Percentiles rank a stretch among this genome's conserved stretches.
These are phyloP conservation scores for Breviolum minutum DNA, from an alignment of 73 alveolate species.

Conservation along the genomic window DNA sequence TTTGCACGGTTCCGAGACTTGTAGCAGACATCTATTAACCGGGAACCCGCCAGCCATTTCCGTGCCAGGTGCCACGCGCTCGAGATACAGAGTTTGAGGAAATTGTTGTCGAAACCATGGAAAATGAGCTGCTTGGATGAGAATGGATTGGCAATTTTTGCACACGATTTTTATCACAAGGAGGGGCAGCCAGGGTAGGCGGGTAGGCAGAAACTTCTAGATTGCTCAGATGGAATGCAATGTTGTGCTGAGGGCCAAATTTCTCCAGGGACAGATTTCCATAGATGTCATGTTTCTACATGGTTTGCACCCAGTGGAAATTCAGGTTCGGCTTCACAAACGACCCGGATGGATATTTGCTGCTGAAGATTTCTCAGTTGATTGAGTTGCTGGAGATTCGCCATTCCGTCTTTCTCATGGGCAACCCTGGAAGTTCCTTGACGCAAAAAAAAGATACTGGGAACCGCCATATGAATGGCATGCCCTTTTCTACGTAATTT, in stretches of 20 bases:
- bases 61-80: conserved; percentile 77
- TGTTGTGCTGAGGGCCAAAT: too few relatives aligned
- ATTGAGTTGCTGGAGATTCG: conserved; percentile 99
- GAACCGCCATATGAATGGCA: neutral
- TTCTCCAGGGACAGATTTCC: too few relatives aligned
- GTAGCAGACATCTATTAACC: too few relatives aligned
- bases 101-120: conserved; percentile 61
- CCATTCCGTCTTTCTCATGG: conserved; percentile 99
- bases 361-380: conserved; percentile 98
- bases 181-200: neutral
- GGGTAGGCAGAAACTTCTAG: too few relatives aligned
- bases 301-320: neutral
- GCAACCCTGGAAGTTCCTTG: conserved; percentile 95
- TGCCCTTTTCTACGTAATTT: neutral
- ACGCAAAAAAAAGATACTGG: neutral
- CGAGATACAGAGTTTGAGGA: conserved; percentile 67
- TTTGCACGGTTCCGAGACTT: neutral
- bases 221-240: too few relatives aligned
- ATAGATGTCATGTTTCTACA: too few relatives aligned
- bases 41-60: neutral
- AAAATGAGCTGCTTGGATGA: neutral
- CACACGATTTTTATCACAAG: too few relatives aligned
- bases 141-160: too few relatives aligned
- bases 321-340: conserved; percentile 81
- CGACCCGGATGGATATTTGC: conserved; percentile 97